A percentile compares a stretch with the other conserved stretches of the same genome.
phyloP scores from a whole-genome alignment of 2,329 filamentous ascomycete genomes.

The Xylaria sp. region DNA sequence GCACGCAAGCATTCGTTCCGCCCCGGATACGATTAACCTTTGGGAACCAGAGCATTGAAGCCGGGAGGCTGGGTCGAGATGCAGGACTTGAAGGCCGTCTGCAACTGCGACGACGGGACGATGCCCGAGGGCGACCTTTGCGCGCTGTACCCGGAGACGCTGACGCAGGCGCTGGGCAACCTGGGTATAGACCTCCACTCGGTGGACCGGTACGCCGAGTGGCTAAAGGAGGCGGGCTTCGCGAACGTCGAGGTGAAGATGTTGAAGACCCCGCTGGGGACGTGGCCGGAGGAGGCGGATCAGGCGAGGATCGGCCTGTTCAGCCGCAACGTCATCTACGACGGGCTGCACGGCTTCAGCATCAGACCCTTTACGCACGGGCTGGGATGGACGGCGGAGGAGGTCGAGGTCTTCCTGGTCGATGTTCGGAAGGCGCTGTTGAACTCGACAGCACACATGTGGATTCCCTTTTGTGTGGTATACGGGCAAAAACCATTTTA shows the following conservation, averaged over 20 bases:
- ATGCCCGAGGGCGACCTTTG: slow-evolving; percentile 45
- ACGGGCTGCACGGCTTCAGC: slow-evolving; percentile 25
- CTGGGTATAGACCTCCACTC: slow-evolving; percentile 14
- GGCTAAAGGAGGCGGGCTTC: slow-evolving; percentile 21
- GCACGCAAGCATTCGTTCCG: slow-evolving; percentile 23
- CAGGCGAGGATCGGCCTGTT: slow-evolving; percentile 18
- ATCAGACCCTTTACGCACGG: slow-evolving; percentile 23
- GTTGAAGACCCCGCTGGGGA: slow-evolving; percentile 18
- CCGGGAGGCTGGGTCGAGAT: slow-evolving; percentile 59
- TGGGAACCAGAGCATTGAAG: slow-evolving; percentile 49
- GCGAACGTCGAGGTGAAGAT: slow-evolving; percentile 15
- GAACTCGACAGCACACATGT: slow-evolving; percentile 45
- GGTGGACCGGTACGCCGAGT: slow-evolving; percentile 13
- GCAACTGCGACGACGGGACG: slow-evolving; percentile 45
- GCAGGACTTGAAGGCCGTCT: slow-evolving; percentile 55
- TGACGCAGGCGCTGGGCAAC: slow-evolving; percentile 8
- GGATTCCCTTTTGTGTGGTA: slow-evolving; percentile 58
- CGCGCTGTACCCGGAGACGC: slow-evolving; percentile 44
- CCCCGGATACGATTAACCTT: slow-evolving; percentile 8
- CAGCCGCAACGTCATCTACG: slow-evolving; percentile 23
- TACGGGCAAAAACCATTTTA: slow-evolving; percentile 56
- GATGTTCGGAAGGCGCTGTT: slow-evolving; percentile 49
- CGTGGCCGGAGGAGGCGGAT: slow-evolving; percentile 20
- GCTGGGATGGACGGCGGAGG: slow-evolving; percentile 34
- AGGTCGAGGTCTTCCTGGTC: slow-evolving; percentile 55